Percentiles rank a stretch among this genome's conserved stretches.
phyloP scores from a whole-genome alignment of 2,329 filamentous ascomycete species.

The Bertia moriformis region DNA sequence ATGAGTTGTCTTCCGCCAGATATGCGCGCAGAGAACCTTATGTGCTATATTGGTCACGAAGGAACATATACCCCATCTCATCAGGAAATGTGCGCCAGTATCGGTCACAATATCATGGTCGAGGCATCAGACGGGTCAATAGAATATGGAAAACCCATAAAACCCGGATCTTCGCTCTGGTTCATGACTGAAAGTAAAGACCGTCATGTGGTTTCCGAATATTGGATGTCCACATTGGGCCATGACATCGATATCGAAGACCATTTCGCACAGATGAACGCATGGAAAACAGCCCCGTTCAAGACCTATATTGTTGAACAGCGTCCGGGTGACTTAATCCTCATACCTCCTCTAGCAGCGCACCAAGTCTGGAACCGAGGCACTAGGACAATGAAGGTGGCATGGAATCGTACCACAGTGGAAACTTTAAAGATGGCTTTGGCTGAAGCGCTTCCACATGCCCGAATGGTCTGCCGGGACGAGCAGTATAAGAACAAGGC shows the following conservation, averaged over 20 bases:
- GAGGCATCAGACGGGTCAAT: slow-evolving; percentile 52
- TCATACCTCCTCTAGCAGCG: slow-evolving; percentile 81
- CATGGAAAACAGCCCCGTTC: slow-evolving; percentile 89
- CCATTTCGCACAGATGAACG: slow-evolving; percentile 88
- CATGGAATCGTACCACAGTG: slow-evolving; percentile 90
- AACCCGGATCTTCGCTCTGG: slow-evolving; percentile 83
- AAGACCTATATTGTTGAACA: slow-evolving; percentile 89
- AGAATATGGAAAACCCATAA: slow-evolving; percentile 51
- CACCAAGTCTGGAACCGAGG: slow-evolving; percentile 98
- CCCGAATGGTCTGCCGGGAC: slow-evolving; percentile 81
- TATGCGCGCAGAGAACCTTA: slow-evolving; percentile 90
- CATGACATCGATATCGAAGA: slow-evolving; percentile 96
- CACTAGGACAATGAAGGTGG: slow-evolving; percentile 89
- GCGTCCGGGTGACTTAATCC: slow-evolving; percentile 75
- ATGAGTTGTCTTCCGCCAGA: slow-evolving; percentile 80
- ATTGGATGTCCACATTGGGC: slow-evolving; percentile 81
- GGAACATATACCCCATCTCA: slow-evolving; percentile 93
- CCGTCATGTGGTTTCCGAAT: slow-evolving; percentile 76
- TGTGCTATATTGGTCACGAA: slow-evolving; percentile 97
- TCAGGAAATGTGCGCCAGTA: slow-evolving; percentile 89
- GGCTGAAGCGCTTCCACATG: slow-evolving; percentile 74
- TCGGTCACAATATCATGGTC: slow-evolving; percentile 98
- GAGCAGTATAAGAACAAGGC: slow-evolving; percentile 99
- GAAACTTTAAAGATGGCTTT: slow-evolving; percentile 81
- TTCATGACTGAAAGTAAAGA: slow-evolving; percentile 98